phyloP scores from a whole-genome alignment of 1,284 basidiomycete species.

The Pyrrhoderma lamaoense region DNA sequence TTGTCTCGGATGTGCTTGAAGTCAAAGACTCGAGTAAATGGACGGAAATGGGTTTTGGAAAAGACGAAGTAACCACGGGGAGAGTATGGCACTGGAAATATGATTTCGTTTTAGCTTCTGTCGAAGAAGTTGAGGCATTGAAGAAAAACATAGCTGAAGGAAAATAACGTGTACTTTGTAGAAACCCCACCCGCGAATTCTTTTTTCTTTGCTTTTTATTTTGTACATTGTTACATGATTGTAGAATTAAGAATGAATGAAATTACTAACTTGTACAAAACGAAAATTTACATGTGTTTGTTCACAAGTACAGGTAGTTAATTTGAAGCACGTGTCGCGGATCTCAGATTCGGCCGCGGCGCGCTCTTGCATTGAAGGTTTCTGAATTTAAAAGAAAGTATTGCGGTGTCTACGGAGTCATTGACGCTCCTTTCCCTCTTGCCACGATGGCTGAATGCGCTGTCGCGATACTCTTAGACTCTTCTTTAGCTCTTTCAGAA shows the following conservation, averaged over 20 bases:
- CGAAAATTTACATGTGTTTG: too few relatives aligned
- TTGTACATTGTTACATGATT: too few relatives aligned
- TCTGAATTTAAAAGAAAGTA: too few relatives aligned
- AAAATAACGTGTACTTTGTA: too few relatives aligned
- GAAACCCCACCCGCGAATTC: neutral
- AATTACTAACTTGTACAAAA: too few relatives aligned
- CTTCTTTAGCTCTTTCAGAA: constrained; percentile 45
- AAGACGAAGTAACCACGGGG: constrained; percentile 25
- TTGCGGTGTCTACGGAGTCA: too few relatives aligned
- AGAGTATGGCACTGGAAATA: constrained; percentile 33
- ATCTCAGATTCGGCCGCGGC: too few relatives aligned
- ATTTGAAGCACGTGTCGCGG: too few relatives aligned
- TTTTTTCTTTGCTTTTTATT: too few relatives aligned
- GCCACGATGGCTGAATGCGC: constrained; percentile 24
- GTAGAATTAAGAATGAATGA: too few relatives aligned
- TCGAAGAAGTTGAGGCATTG: constrained; percentile 28
- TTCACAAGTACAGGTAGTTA: too few relatives aligned
- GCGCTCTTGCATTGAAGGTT: too few relatives aligned
- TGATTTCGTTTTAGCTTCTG: constrained; percentile 30
- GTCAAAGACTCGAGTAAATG: constrained; percentile 28
- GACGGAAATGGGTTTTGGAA: constrained; percentile 29
- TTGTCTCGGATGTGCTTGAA: constrained; percentile 30
- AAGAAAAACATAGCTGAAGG: constrained; percentile 17
- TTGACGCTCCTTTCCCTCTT: neutral
- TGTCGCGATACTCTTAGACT: constrained; percentile 55